Percentiles rank a stretch among this genome's conserved stretches.
Evolutionary conservation across 2,329 filamentous ascomycete genomes (phyloP).

Genomic region (Claviceps purpurea): DNA sequence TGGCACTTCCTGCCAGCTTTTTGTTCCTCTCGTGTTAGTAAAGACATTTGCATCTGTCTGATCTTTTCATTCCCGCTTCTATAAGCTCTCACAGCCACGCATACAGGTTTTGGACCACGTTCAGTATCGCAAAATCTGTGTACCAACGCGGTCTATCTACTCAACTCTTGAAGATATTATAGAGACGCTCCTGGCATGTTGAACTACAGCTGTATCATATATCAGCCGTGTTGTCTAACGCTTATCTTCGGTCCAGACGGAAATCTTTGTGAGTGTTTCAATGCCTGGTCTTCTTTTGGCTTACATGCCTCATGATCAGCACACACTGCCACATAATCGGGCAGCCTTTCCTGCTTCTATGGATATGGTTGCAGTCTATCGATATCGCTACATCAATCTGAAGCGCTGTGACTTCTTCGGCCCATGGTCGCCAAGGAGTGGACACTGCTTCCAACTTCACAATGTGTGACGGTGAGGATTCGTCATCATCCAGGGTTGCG

Average conservation of each 20-base stretch:
- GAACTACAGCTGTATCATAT: slow-evolving; percentile 58
- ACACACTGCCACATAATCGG: slow-evolving; percentile 36
- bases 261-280: slow-evolving; percentile 47
- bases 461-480: slow-evolving; percentile 45
- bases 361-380: slow-evolving; percentile 52
- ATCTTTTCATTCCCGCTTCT: neutral
- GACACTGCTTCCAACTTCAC: slow-evolving; percentile 69
- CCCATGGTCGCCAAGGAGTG: slow-evolving; percentile 51
- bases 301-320: slow-evolving; percentile 54
- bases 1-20: no score
- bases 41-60: neutral
- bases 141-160: slow-evolving; percentile 72
- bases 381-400: slow-evolving; percentile 63
- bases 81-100: slow-evolving; percentile 30
- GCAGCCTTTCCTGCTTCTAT: slow-evolving; percentile 58
- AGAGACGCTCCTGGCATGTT: slow-evolving; percentile 60
- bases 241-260: slow-evolving; percentile 52
- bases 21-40: no score
- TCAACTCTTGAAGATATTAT: slow-evolving; percentile 63
- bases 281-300: slow-evolving; percentile 50
- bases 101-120: slow-evolving; percentile 31
- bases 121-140: slow-evolving; percentile 36
- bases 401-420: slow-evolving; percentile 74
- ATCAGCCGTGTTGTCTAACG: no score
- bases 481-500: slow-evolving; percentile 51